A percentile compares a stretch with the other conserved stretches of the same genome.
These are phyloP conservation scores for Xylaria grammica DNA, from an alignment of 495 filamentous ascomycete genomes.

Conservation along the genomic window DNA sequence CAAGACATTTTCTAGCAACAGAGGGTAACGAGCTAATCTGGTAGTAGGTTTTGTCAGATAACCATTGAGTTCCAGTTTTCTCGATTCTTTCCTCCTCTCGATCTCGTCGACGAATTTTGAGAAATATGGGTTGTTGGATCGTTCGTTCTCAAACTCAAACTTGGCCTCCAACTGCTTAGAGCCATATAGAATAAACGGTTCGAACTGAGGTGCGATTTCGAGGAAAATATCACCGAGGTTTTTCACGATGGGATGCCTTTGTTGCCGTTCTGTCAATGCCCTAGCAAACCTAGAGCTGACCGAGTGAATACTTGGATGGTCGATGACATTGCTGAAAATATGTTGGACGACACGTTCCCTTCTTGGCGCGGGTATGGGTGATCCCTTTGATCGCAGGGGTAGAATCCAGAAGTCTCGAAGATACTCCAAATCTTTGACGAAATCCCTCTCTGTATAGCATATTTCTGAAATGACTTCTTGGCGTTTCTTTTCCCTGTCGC, in stretches of 20 bases:
- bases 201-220: slow-evolving; percentile 87
- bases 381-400: slow-evolving; percentile 76
- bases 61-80: slow-evolving; percentile 96
- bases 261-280: slow-evolving; percentile 85
- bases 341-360: slow-evolving; percentile 90
- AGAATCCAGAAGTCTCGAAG: slow-evolving; percentile 98
- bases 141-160: slow-evolving; percentile 97
- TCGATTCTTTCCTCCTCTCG: slow-evolving; percentile 91
- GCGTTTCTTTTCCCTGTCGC: slow-evolving; percentile 92
- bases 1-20: slow-evolving; percentile 87
- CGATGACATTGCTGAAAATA: slow-evolving; percentile 95
- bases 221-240: slow-evolving; percentile 95
- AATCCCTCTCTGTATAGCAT: slow-evolving; percentile 98
- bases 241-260: slow-evolving; percentile 83
- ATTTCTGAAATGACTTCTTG: slow-evolving; percentile 98
- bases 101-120: slow-evolving; percentile 95
- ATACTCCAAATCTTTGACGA: slow-evolving; percentile 99
- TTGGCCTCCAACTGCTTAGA: slow-evolving; percentile 96
- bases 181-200: slow-evolving; percentile 96
- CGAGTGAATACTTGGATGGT: slow-evolving; percentile 74
- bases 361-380: slow-evolving; percentile 86
- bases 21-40: slow-evolving; percentile 89
- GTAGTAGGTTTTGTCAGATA: slow-evolving; percentile 99
- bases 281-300: slow-evolving; percentile 90
- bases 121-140: slow-evolving; percentile 82